Evolutionary conservation across 225 moss, liverwort and hornwort genomes (phyloP).

Genomic region (Sphagnum tenellum): DNA sequence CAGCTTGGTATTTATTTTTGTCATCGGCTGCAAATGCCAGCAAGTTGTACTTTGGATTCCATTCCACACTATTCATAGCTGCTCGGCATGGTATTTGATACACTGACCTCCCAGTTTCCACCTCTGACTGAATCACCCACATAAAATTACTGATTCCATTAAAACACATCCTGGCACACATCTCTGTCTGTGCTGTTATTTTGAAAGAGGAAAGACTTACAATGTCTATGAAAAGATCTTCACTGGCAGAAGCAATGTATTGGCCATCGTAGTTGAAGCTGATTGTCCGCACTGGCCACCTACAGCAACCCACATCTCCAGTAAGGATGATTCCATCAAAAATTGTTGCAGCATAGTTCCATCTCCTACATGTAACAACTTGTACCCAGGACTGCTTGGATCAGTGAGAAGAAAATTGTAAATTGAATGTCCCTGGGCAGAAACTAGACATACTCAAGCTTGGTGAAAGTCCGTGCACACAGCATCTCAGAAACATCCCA

Average conservation of each 20-base stretch:
- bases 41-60: constrained; percentile 95
- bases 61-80: constrained; percentile 99
- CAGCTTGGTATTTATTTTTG: constrained; percentile 96
- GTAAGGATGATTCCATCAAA: not conserved
- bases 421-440: too few relatives aligned
- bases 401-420: too few relatives aligned
- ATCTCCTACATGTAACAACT: too few relatives aligned
- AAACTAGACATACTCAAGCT: constrained; percentile 67
- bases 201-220: constrained; percentile 27
- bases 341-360: not conserved
- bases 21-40: constrained; percentile 99
- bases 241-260: constrained; percentile 98
- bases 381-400: too few relatives aligned
- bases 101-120: constrained; percentile 77
- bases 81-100: constrained; percentile 98
- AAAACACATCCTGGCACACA: too few relatives aligned
- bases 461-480: constrained; percentile 94
- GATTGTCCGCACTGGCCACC: constrained; percentile 99
- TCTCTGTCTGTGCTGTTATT: too few relatives aligned
- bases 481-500: constrained; percentile 99
- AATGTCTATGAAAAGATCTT: constrained; percentile 98
- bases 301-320: constrained; percentile 11
- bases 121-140: constrained; percentile 61
- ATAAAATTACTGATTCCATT: not conserved
- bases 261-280: constrained; percentile 98